These are phyloP conservation scores for Hyaloscypha finlandica DNA, from an alignment of 495 filamentous ascomycete genomes.

Conservation along the genomic window DNA sequence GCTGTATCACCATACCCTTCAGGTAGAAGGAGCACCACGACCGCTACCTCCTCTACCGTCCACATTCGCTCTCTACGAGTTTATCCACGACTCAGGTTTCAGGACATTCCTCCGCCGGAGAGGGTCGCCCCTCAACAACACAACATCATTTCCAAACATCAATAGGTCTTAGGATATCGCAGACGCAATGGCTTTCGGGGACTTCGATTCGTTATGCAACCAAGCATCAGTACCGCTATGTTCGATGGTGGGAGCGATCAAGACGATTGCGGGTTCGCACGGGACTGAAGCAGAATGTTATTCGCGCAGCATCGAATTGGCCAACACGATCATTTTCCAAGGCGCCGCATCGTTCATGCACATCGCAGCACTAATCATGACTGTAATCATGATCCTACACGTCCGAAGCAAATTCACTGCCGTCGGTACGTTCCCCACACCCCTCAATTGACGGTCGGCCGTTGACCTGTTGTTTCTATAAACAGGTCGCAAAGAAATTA, in stretches of 20 bases:
- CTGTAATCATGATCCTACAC: constrained; percentile 94
- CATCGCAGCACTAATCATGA: constrained; percentile 89
- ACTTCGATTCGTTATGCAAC: constrained; percentile 84
- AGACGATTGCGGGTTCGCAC: constrained; percentile 31
- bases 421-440: constrained; percentile 70
- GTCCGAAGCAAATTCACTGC: constrained; percentile 97
- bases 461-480: constrained; percentile 22
- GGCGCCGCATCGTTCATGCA: constrained; percentile 90
- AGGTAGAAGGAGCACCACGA: constrained; percentile 16
- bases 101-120: constrained; percentile 6
- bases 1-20: background rate
- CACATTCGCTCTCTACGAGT: constrained; percentile 22
- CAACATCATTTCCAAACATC: constrained; percentile 21
- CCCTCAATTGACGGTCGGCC: background rate
- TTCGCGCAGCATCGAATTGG: constrained; percentile 90
- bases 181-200: constrained; percentile 79
- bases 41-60: constrained; percentile 23
- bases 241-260: constrained; percentile 66
- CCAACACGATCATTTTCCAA: constrained; percentile 98
- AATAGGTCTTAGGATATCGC: constrained; percentile 11
- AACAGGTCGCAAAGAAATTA: constrained; percentile 95
- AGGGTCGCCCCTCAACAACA: background rate
- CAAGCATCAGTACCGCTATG: constrained; percentile 87
- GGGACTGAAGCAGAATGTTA: constrained; percentile 92
- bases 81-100: background rate